Base-by-base conservation (phyloP, 2,329 filamentous ascomycete species). In the Epichloe festucae region DNA sequence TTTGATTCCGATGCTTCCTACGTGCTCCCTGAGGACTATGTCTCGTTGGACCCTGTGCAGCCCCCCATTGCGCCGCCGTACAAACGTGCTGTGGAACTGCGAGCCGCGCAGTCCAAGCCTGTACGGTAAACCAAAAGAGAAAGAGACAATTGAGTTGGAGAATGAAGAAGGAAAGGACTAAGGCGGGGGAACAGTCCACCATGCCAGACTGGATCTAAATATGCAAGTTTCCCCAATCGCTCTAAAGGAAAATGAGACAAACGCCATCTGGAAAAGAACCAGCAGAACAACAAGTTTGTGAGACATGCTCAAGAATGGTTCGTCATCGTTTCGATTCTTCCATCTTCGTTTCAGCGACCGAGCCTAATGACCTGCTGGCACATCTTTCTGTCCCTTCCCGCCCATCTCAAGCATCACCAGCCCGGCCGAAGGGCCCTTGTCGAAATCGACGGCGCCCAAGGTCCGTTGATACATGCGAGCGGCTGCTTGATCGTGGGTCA, bases 61-160 rank as follows among this genome's bases (percentile, higher is more conserved):
- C 91, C 91, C 31, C 93, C 93, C 93, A 98, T 93, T 38, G 93
- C 93, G 10, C 93, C 93, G 12, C 93, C 93, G 0, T 98, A 98
- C 64, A 94, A 90, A 67, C 81, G 85, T 52, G 93, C 93, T 12
- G 71, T 98, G 54, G 91, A 97, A 67, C 77, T 93, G 60, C 63
- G 67, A 52, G 64, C 66, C 53, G 63, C 65, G 56, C 64, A 55
- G 58, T 66, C 66, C 47, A 63, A 60, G 52, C 55, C 60, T 3
- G 46, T 51, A 44, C 51, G 46, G 31, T 55, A 52, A 19, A 12
- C 4, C n/a, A 23, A n/a, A 23, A 38, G 17, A 45, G n/a, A 46
- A 7, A 46, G 10, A 34, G 11, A 36, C 4, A 44, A 15, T 6
- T 7, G 19, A 51, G 4, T 14, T 31, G 8, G 11, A 51, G 31